phyloP scores from a whole-genome alignment of 2,329 filamentous ascomycete genomes.

The Trichophyton equinum region DNA sequence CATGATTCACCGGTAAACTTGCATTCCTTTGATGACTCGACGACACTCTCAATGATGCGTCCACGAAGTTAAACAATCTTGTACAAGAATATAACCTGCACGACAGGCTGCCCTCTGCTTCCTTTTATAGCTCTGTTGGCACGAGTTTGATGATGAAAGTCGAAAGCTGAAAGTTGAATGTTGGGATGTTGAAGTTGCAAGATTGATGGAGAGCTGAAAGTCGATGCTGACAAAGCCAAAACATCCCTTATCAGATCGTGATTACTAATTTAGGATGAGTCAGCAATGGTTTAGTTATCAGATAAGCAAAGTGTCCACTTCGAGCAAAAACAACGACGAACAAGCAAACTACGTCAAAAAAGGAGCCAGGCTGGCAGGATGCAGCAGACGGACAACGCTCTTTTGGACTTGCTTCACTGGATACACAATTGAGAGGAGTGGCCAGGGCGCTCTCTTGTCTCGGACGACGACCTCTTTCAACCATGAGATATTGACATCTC shows the following conservation, averaged over 20 bases:
- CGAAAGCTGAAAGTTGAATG: not conserved
- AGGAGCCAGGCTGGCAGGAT: not conserved
- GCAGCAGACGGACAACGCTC: not conserved
- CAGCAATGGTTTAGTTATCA: not conserved
- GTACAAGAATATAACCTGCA: not conserved
- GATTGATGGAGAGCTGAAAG: not conserved
- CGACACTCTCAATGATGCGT: not conserved
- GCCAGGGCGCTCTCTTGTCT: not conserved
- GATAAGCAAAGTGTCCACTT: slow-evolving; percentile 1
- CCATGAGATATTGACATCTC: not conserved
- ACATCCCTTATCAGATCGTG: not conserved
- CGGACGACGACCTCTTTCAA: not conserved
- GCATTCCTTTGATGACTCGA: not conserved
- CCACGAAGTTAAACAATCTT: not conserved
- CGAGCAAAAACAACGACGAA: not conserved
- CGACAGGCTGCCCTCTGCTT: not conserved
- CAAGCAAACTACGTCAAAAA: not conserved
- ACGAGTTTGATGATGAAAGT: not conserved
- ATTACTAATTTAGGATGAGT: not conserved
- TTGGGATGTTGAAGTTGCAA: not conserved
- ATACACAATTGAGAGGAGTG: not conserved
- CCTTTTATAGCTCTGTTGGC: not conserved
- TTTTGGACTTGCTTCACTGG: not conserved
- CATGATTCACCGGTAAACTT: slow-evolving; percentile 14
- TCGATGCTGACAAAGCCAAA: not conserved